Conservation (phyloP, 768 basidiomycete genomes). For the Cystobasidium tubakii region DNA sequence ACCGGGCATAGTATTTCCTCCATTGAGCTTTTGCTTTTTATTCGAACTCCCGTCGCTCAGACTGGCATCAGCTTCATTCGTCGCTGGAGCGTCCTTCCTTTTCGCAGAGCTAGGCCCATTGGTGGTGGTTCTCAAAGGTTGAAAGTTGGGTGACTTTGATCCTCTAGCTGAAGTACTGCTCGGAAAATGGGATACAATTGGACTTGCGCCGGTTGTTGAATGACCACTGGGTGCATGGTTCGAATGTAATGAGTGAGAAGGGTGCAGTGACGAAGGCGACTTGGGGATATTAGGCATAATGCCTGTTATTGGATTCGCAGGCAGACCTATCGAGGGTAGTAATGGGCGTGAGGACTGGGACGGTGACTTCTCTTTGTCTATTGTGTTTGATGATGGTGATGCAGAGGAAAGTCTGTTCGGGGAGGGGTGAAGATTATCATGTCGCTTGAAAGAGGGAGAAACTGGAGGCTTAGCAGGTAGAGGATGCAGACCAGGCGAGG, state of each 20-base stretch:
- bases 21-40: neutral
- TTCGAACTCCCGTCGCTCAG: neutral
- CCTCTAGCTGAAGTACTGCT: neutral
- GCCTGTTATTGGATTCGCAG: neutral
- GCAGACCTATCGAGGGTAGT: neutral
- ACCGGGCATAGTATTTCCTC: neutral
- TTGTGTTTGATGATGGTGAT: neutral
- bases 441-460: neutral
- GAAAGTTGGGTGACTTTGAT: neutral
- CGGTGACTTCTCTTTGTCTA: neutral
- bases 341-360: neutral
- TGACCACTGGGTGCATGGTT: neutral
- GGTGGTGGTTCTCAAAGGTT: neutral
- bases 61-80: neutral
- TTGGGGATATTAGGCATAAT: neutral
- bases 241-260: neutral
- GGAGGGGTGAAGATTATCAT: neutral
- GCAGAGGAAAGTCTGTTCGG: neutral
- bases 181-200: neutral
- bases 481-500: conserved; percentile 15
- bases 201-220: neutral
- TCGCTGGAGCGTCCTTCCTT: neutral
- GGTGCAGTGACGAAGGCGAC: neutral
- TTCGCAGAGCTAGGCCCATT: neutral
- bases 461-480: conserved; percentile 26